These are phyloP conservation scores for Durotheca rogersii DNA, from an alignment of 495 filamentous ascomycete species.

Conservation along the genomic window DNA sequence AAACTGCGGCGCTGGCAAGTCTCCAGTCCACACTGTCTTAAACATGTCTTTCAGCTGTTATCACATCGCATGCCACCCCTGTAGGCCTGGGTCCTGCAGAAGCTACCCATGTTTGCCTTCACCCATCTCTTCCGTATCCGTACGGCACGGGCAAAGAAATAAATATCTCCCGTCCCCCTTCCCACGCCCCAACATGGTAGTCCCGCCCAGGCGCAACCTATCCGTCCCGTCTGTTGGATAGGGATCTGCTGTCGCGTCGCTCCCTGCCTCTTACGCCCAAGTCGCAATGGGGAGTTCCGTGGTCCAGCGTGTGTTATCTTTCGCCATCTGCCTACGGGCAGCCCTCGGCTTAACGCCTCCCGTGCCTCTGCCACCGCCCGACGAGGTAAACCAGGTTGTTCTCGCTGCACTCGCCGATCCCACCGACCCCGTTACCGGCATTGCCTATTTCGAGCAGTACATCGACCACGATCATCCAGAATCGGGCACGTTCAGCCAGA, in stretches of 20 bases:
- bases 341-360: slow-evolving; percentile 13
- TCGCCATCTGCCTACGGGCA: slow-evolving; percentile 1
- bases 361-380: slow-evolving; percentile 6
- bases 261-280: background rate
- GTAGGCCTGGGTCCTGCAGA: no score
- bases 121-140: no score
- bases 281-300: slow-evolving; percentile 7
- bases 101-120: no score
- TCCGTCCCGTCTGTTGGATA: background rate
- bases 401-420: slow-evolving; percentile 22
- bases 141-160: no score
- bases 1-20: no score
- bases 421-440: slow-evolving; percentile 4
- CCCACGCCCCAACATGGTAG: background rate
- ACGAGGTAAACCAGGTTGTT: slow-evolving; percentile 5
- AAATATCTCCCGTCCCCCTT: background rate
- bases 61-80: no score
- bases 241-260: background rate
- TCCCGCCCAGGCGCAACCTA: background rate
- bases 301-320: slow-evolving; percentile 1
- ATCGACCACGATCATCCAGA: slow-evolving; percentile 55
- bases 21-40: no score
- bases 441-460: slow-evolving; percentile 48
- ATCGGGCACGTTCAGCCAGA: slow-evolving; percentile 57
- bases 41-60: no score